These are phyloP conservation scores for Plectranthus barbatus DNA, from an alignment of 257 asterid genomes.

Conservation along the genomic window DNA sequence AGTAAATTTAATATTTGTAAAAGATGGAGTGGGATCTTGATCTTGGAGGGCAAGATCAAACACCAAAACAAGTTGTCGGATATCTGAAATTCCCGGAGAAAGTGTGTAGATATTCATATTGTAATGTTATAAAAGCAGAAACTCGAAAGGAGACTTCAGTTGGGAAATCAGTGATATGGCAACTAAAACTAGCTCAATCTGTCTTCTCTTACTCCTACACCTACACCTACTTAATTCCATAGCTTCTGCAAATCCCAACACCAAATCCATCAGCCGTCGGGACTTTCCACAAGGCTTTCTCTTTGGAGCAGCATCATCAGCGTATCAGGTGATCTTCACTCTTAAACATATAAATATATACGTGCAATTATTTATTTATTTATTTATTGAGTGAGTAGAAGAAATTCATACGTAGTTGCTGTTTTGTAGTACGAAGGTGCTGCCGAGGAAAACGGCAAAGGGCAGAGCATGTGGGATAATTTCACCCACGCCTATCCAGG, in stretches of 20 bases:
- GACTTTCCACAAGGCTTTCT: slow-evolving; percentile 22
- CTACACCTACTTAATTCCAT: neutral
- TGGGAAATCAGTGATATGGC: slow-evolving; percentile 15
- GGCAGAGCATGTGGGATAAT: slow-evolving; percentile 37
- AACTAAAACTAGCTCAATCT: neutral
- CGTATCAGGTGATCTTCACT: slow-evolving; percentile 38
- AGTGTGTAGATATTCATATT: neutral
- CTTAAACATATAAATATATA: neutral
- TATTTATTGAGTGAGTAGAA: too few species aligned
- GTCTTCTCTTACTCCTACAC: neutral
- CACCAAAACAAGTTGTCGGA: neutral
- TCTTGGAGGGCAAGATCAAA: neutral
- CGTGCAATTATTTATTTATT: too few species aligned
- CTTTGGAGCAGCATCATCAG: slow-evolving; percentile 46
- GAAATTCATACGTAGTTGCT: too few species aligned
- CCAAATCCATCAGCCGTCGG: slow-evolving; percentile 16
- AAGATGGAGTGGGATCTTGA: neutral
- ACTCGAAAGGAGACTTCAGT: too few species aligned
- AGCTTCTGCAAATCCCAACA: neutral
- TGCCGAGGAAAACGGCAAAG: slow-evolving; percentile 26
- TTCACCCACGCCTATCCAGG: slow-evolving; percentile 46
- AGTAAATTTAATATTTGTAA: too few species aligned
- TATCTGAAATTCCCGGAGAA: neutral
- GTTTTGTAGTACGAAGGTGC: slow-evolving; percentile 31
- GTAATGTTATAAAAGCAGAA: too few species aligned